Base-by-base conservation (phyloP, 2,329 filamentous ascomycete species). In the Colletotrichum sojae region DNA sequence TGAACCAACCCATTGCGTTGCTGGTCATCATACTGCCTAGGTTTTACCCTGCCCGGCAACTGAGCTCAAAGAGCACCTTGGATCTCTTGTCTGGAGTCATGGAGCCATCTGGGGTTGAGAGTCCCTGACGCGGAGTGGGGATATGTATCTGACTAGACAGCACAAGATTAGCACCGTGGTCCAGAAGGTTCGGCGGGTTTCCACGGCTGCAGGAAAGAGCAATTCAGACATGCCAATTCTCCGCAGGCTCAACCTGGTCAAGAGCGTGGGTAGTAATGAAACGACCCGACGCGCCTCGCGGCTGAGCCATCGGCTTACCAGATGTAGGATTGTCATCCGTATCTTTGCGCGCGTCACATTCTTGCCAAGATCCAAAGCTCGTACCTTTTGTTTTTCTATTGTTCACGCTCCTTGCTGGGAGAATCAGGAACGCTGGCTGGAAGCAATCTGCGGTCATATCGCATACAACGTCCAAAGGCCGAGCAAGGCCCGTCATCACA, bases 291-390 rank as follows among this genome's bases (percentile, higher is more conserved):
- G 57, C 64, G 20, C 45, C 31, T 71, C 65, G 71, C 65, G 71
- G 71, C 69, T 72, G 69, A 71, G 71, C 49, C 31, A 53, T 71
- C 62, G 56, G 71, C 60, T 72, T 72, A 72, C 71, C 71, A 72
- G 71, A 72, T 70, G 68, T 54, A 69, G 48, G 56, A 22, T 59
- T 60, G 45, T 69, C 66, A 69, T 69, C 66, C 66, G 48, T 36
- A 39, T 59, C 62, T 66, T 55, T 57, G 22, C 16, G 27, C 12
- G n/a, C n/a, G 18, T n/a, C 45, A 20, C 36, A 43, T 27, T 10
- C 20, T 39, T 40, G 12, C 18, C 55, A 36, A n/a, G 40, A 43
- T 43, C 18, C 31, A 51, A 18, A n/a, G 9, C 55, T 55, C 62
- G 55, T 69, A 69, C 66, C 66, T 69, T 59, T 27, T 22, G 2